Evolutionary conservation across 106 monocot genomes (phyloP), one percentile per base, ranked within the genome.

Genomic region (Phalaenopsis equestris): DNA sequence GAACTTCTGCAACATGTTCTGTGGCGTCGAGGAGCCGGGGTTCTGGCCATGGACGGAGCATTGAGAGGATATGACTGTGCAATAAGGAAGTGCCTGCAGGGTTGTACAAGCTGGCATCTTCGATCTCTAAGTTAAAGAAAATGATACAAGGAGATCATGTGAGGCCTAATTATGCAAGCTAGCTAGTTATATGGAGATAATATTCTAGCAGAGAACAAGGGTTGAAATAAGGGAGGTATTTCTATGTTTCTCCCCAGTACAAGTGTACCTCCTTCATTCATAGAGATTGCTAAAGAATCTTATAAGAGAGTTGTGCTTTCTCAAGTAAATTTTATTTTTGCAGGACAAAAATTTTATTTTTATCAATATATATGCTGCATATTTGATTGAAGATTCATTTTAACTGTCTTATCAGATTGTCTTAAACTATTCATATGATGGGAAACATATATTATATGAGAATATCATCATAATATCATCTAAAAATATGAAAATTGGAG

Each of bases 1-100:
- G 78, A 83, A 79, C 17, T 74, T 83, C 55, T 72, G 83, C 83
- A 83, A 45, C 78, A 73, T 83, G 4, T 78, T 78, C 55, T 70
- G 78, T n/a, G 72, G 52, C 12, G 76, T 82, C 12, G 83, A 83
- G 2, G 83, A 83, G 55, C 83, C 57, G 19, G 58, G 67, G 3
- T 65, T 79, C 45, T 79, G 79, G 79, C 65, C 79, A 46, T 79
- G 79, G 79, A 6, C 79, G 19, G 79, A 79, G 43, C 79, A 56
- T 41, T 78, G 78, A 78, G 14, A 30, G 30, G 30, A 49, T 5
- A 11, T 52, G 52, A 30, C 45, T 75, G 74, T 75, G 43, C 41
- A 75, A 75, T 75, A 72, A 72, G 16, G 38, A 45, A 41, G 72
- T 72, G 72, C 72, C 72, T 72, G 3, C 39, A 15, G 15, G 15